Evolutionary conservation across 345 rosid genomes (phyloP).

Genomic region (Mercurialis annua): DNA sequence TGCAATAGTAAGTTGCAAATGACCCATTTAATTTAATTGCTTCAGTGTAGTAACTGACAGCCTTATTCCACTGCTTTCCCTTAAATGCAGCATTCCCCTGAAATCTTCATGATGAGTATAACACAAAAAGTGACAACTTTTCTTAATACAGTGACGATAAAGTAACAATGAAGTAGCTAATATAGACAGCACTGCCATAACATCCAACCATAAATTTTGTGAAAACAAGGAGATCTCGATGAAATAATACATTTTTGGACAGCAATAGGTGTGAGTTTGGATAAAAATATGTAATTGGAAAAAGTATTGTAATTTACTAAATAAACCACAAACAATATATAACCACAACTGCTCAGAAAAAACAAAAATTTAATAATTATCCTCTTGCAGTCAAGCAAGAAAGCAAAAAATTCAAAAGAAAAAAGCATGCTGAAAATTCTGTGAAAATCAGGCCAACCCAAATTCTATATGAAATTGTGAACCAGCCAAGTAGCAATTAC

Average conservation of each 20-base stretch:
- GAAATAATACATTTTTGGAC: not conserved
- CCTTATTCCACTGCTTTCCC: slow-evolving; percentile 80
- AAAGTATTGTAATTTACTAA: not conserved
- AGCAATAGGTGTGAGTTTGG: not conserved
- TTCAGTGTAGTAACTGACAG: slow-evolving; percentile 70
- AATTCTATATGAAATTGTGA: not conserved
- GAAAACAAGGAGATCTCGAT: too few species aligned
- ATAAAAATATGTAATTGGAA: not conserved
- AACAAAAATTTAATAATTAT: not conserved
- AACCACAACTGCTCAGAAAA: not conserved
- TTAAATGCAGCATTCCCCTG: slow-evolving; percentile 95
- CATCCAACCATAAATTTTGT: not conserved
- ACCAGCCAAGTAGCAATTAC: not conserved
- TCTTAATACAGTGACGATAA: not conserved
- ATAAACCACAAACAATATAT: not conserved
- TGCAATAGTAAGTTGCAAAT: slow-evolving; percentile 71
- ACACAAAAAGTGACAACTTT: not conserved
- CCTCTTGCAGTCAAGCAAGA: not conserved
- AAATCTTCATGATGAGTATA: slow-evolving; percentile 16
- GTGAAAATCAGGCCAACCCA: not conserved
- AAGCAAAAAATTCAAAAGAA: not conserved
- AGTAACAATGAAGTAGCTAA: not conserved
- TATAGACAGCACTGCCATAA: not conserved
- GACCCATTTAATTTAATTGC: slow-evolving; percentile 75
- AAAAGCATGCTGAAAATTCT: not conserved